A percentile compares a stretch with the other conserved stretches of the same genome.
phyloP scores from a whole-genome alignment of 2,329 filamentous ascomycete species.

The Thielaviopsis euricoi region DNA sequence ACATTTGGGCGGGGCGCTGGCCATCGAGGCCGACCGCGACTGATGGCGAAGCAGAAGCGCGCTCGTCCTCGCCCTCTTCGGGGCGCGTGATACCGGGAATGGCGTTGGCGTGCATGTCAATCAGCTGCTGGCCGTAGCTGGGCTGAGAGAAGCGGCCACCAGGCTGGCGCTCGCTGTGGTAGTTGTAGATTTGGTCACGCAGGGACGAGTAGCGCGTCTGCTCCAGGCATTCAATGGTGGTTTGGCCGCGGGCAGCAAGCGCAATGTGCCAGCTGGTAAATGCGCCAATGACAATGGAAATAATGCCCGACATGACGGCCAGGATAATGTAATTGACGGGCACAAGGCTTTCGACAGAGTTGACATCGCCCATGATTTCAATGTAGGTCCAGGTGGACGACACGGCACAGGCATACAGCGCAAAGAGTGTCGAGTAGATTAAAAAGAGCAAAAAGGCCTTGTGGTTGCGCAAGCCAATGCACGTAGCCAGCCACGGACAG shows the following conservation, averaged over 20 bases:
- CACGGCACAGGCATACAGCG: constrained; percentile 63
- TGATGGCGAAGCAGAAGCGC: constrained; percentile 12
- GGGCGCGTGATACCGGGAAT: constrained; percentile 64
- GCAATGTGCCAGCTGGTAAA: constrained; percentile 89
- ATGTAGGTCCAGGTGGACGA: constrained; percentile 69
- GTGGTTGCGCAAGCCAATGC: constrained; percentile 86
- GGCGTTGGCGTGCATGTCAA: constrained; percentile 68
- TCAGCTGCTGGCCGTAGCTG: constrained; percentile 53
- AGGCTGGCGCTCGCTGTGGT: constrained; percentile 39
- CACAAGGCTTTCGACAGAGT: constrained; percentile 59
- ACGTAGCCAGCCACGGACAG: constrained; percentile 94
- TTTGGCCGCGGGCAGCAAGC: constrained; percentile 63
- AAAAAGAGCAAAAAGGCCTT: constrained; percentile 90
- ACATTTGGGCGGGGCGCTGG: constrained; percentile 26
- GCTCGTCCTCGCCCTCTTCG: constrained; percentile 58
- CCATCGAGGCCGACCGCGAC: constrained; percentile 18
- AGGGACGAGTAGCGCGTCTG: constrained; percentile 85
- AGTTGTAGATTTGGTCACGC: constrained; percentile 50
- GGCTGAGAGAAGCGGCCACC: constrained; percentile 34
- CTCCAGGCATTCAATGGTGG: constrained; percentile 90
- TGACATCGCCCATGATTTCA: constrained; percentile 56
- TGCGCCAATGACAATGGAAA: constrained; percentile 71
- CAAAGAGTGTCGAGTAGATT: constrained; percentile 75
- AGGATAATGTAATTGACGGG: constrained; percentile 86
- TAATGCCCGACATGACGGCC: constrained; percentile 74